phyloP scores from a whole-genome alignment of 768 basidiomycete species.

The Xerocomellus dryophilus region DNA sequence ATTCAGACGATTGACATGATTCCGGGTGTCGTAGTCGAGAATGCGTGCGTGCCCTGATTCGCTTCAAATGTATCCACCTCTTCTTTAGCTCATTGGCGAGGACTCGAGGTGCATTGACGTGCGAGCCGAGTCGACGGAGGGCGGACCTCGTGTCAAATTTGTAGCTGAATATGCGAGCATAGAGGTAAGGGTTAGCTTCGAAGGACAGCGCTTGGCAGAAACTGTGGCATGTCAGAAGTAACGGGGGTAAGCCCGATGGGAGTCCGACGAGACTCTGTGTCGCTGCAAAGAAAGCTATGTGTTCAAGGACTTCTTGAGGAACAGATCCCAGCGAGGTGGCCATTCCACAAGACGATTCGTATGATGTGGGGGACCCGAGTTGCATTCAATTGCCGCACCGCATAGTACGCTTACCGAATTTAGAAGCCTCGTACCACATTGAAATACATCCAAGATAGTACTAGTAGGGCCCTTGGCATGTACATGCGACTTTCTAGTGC shows the following conservation, averaged over 20 bases:
- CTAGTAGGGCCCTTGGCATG: no score
- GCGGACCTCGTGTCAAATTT: constrained; percentile 65
- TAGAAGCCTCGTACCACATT: no score
- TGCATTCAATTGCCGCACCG: no score
- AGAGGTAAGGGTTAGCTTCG: constrained; percentile 60
- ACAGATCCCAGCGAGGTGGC: constrained; percentile 43
- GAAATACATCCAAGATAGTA: no score
- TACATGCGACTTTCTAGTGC: no score
- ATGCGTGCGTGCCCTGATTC: constrained; percentile 43
- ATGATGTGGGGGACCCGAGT: no score
- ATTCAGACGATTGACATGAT: constrained; percentile 21
- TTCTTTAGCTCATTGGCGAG: constrained; percentile 63
- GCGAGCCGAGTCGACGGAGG: constrained; percentile 46
- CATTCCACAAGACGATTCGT: constrained; percentile 4
- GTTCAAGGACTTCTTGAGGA: constrained; percentile 77
- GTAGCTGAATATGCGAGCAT: constrained; percentile 61
- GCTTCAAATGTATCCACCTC: constrained; percentile 57
- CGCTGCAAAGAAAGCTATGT: constrained; percentile 66
- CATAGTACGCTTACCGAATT: constrained; percentile 14
- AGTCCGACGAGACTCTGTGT: constrained; percentile 55
- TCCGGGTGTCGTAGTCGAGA: constrained; percentile 19
- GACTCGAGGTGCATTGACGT: constrained; percentile 37
- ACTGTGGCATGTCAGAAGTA: constrained; percentile 50
- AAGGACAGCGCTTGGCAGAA: constrained; percentile 51
- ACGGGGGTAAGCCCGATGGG: constrained; percentile 53